Conservation (phyloP, 768 basidiomycete species). For the Chalciporus sphaerocephalus region DNA sequence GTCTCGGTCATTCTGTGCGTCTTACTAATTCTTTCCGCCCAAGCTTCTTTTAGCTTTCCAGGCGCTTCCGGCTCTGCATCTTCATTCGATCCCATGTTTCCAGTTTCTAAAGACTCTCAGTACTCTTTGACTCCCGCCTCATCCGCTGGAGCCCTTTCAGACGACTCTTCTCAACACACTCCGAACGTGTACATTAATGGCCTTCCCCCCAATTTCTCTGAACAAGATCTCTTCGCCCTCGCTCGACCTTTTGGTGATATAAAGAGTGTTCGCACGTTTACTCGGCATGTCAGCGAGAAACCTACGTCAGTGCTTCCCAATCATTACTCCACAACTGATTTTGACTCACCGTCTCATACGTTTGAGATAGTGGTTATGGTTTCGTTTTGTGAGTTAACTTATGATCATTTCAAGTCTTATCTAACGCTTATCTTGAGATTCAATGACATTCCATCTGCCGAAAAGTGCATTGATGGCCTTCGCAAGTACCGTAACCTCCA, state of each 20-base stretch:
- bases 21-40: constrained; percentile 4
- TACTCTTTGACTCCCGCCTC: constrained; percentile 10
- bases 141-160: constrained; percentile 11
- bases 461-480: constrained; percentile 67
- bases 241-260: constrained; percentile 69
- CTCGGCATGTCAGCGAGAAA: constrained; percentile 73
- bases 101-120: constrained; percentile 12
- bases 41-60: constrained; percentile 28
- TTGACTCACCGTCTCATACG: constrained; percentile 4
- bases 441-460: constrained; percentile 59
- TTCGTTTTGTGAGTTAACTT: constrained; percentile 70
- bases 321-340: neutral
- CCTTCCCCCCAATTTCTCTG: constrained; percentile 76
- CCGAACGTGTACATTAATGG: constrained; percentile 90
- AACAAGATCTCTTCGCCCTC: constrained; percentile 72
- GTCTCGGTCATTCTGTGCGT: neutral
- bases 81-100: constrained; percentile 9
- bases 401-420: too few relatives aligned
- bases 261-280: constrained; percentile 78
- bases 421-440: constrained; percentile 44
- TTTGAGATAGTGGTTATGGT: constrained; percentile 60
- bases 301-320: constrained; percentile 39
- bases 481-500: constrained; percentile 73
- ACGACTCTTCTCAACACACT: constrained; percentile 32
- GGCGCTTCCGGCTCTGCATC: constrained; percentile 11